Conservation (phyloP, 148 eudicot species). For the Camellia japonica region DNA sequence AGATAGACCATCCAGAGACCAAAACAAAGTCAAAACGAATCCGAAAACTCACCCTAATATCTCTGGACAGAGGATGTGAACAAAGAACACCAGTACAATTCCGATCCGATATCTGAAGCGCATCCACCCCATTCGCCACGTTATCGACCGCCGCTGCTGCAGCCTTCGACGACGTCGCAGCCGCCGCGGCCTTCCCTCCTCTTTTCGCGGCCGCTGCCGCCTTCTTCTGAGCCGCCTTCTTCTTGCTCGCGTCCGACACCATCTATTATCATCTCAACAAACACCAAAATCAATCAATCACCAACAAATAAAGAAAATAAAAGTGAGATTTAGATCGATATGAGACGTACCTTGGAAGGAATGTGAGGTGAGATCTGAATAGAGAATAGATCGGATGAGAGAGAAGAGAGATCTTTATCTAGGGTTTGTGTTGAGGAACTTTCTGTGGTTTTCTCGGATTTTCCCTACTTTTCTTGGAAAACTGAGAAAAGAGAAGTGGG, state of each 20-base stretch:
- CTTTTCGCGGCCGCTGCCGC: conserved; percentile 97
- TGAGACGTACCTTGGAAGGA: background rate
- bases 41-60: conserved; percentile 64
- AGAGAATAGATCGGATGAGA: background rate
- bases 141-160: conserved; percentile 42
- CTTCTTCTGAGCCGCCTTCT: conserved; percentile 97
- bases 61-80: conserved; percentile 89
- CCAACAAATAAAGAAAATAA: background rate
- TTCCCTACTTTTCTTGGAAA: background rate
- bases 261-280: conserved; percentile 30
- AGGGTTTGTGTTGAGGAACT: background rate
- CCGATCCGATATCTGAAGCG: conserved; percentile 76
- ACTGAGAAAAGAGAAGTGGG: background rate
- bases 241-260: conserved; percentile 99
- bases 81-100: conserved; percentile 90
- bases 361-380: background rate
- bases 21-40: background rate
- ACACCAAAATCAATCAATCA: background rate
- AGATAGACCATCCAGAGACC: background rate
- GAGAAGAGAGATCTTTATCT: background rate
- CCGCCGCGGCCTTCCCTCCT: conserved; percentile 67
- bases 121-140: conserved; percentile 44
- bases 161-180: conserved; percentile 33
- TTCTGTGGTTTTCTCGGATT: background rate
- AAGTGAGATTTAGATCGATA: background rate